Conservation (phyloP, 2,329 filamentous ascomycete genomes). For the Cordyceps javanica region DNA sequence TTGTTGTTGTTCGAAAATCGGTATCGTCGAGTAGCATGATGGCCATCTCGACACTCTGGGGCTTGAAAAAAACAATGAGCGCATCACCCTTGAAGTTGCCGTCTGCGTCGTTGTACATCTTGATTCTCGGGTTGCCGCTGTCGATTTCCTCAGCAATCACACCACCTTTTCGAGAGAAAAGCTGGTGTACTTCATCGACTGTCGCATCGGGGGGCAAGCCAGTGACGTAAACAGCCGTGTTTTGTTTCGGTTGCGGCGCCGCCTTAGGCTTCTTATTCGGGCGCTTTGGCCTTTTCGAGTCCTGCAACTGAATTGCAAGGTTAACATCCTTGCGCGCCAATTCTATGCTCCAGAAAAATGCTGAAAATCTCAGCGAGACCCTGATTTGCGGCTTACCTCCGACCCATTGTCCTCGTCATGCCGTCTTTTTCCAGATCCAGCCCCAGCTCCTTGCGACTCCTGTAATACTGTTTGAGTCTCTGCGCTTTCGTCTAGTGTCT, state of each 20-base stretch:
- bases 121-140: constrained; percentile 79
- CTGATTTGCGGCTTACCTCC: constrained; percentile 34
- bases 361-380: not conserved
- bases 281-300: constrained; percentile 22
- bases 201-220: constrained; percentile 76
- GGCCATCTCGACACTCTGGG: constrained; percentile 83
- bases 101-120: constrained; percentile 77
- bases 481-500: constrained; percentile 30
- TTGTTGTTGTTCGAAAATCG: constrained; percentile 62
- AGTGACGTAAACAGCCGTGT: constrained; percentile 89
- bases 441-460: not conserved
- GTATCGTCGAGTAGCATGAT: constrained; percentile 76
- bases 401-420: constrained; percentile 30
- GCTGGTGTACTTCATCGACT: constrained; percentile 70
- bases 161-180: constrained; percentile 79
- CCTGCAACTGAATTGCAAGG: not conserved
- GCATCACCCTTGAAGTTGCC: constrained; percentile 92
- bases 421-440: constrained; percentile 35
- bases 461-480: not conserved
- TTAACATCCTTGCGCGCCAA: not conserved
- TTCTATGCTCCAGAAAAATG: too few species aligned
- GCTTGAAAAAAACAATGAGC: constrained; percentile 88
- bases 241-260: constrained; percentile 53
- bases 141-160: constrained; percentile 94
- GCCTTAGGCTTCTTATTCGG: constrained; percentile 42